Evolutionary conservation across 257 asterid genomes (phyloP).

Genomic region (Sherardia arvensis): DNA sequence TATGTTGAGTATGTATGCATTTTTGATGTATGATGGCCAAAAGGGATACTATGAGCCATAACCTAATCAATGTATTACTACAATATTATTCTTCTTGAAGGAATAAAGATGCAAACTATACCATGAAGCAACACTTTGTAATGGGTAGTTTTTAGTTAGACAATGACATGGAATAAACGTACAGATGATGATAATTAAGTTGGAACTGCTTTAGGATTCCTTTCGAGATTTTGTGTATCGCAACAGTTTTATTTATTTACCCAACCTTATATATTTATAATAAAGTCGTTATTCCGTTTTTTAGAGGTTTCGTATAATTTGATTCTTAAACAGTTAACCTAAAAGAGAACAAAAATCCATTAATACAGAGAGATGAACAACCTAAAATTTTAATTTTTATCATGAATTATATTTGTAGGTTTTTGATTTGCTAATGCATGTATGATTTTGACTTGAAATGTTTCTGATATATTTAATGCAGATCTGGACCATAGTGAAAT

Average conservation of each 20-base stretch:
- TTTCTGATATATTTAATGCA: no score
- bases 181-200: background rate
- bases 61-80: no score
- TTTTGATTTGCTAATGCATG: no score
- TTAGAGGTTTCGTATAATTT: background rate
- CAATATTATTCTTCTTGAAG: background rate
- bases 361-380: no score
- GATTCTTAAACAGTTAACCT: background rate
- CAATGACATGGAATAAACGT: background rate
- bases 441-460: no score
- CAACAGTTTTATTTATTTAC: constrained; percentile 2
- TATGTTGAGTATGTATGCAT: no score
- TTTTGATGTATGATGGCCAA: no score
- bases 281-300: background rate
- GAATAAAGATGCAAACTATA: constrained; percentile 4
- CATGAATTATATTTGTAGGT: no score
- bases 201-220: background rate
- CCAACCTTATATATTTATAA: background rate
- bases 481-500: no score
- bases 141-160: background rate
- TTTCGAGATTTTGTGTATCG: constrained; percentile 4
- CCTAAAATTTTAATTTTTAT: no score
- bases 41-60: no score
- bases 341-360: background rate
- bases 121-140: background rate